Evolutionary conservation across 441 rosid genomes (phyloP), one percentile per base, ranked within the genome.

Genomic region (Capsella rubella): DNA sequence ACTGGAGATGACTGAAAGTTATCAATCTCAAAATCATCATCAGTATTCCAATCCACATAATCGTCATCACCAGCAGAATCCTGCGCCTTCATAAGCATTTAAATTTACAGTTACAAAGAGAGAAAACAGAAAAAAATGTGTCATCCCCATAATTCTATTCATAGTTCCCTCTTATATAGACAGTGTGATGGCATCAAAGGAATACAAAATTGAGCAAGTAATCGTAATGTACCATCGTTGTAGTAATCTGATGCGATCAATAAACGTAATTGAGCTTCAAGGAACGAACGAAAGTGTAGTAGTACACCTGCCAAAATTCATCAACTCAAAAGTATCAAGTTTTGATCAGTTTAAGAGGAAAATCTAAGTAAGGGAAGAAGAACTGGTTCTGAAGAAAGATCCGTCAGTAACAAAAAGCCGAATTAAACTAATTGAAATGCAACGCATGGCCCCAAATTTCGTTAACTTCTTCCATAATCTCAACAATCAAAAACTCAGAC

Each of bases 21-120:
- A 58, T 77, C 80, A 0, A 77, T 77, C 72, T 70, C 66, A 65
- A 76, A 35, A 4, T 70, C 80, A 58, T 71, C 72, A 71, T 77
- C 76, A 0, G 55, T 18, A 5, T 42, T 64, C 76, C 76, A 77
- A 29, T n/a, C 76, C 7, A 18, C 47, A 42, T 5, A 51, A 12
- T 52, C 45, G 0, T 10, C 61, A 29, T 71, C 57, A 58, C 47
- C 75, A 62, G 53, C 58, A 61, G 79, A 27, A 45, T 76, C 62
- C 51, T 76, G 80, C 5, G 72, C 80, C 80, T 71, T 29, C 7
- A 75, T 6, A 28, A 40, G 66, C 45, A 67, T 55, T 28, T 4
- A 21, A 35, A 40, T 59, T 14, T 18, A 59, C 55, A 75, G 25
- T 21, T 29, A 29, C 4, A 29, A 29, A 3, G 4, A 3, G 31